Conservation (phyloP, 2,329 filamentous ascomycete species). For the Sporothrix phasma region DNA sequence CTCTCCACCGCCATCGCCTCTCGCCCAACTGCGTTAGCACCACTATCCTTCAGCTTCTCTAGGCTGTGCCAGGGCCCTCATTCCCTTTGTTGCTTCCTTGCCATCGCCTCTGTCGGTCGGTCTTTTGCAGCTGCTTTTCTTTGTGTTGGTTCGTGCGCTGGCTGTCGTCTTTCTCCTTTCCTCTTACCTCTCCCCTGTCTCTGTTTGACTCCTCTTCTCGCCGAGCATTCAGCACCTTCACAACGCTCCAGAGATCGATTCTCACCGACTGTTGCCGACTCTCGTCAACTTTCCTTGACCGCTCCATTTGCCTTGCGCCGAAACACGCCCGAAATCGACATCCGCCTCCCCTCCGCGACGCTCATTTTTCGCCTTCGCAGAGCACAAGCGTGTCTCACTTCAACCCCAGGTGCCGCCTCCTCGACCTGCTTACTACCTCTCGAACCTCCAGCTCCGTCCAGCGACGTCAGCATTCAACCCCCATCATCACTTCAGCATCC, state of each 20-base stretch:
- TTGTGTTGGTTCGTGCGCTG: background rate
- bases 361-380: background rate
- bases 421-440: background rate
- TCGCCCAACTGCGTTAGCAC: slow-evolving; percentile 9
- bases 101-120: background rate
- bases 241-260: background rate
- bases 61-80: background rate
- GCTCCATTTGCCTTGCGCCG: background rate
- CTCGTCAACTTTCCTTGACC: background rate
- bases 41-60: slow-evolving; percentile 12
- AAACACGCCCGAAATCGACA: background rate
- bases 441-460: background rate
- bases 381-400: background rate
- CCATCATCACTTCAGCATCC: background rate
- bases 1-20: slow-evolving; percentile 4
- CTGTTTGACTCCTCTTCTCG: background rate
- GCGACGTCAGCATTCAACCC: background rate
- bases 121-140: background rate
- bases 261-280: background rate
- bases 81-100: slow-evolving; percentile 1
- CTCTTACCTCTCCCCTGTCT: background rate
- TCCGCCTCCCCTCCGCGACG: background rate
- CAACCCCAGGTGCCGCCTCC: background rate
- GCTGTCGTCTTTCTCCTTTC: background rate
- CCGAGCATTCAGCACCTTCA: background rate